Evolutionary conservation across 2,329 filamentous ascomycete genomes (phyloP).

Genomic region (Aspergillus carbonarius): DNA sequence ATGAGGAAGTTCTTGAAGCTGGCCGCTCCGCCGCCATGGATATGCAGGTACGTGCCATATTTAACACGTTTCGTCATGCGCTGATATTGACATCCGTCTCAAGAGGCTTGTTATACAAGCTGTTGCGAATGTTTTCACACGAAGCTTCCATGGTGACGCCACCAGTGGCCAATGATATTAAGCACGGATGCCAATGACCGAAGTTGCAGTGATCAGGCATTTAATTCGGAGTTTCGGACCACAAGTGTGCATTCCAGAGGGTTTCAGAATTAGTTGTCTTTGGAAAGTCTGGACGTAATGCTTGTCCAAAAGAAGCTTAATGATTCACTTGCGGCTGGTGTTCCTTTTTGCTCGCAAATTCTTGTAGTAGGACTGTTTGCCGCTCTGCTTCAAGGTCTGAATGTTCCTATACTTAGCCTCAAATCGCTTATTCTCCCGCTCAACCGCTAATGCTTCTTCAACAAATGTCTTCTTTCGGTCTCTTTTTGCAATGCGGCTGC

Average conservation of each 20-base stretch:
- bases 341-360: constrained; percentile 64
- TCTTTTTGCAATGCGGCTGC: constrained; percentile 75
- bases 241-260: neutral
- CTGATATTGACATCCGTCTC: constrained; percentile 19
- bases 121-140: constrained; percentile 31
- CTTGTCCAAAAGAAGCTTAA: neutral
- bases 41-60: constrained; percentile 54
- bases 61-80: neutral
- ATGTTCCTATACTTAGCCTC: constrained; percentile 85
- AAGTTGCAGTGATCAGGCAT: no score
- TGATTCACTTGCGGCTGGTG: constrained; percentile 25
- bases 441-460: constrained; percentile 74
- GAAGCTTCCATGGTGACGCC: neutral
- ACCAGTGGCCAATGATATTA: neutral
- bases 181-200: neutral
- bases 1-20: constrained; percentile 65
- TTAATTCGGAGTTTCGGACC: neutral
- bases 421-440: constrained; percentile 68
- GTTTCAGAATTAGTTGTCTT: neutral
- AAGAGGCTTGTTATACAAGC: constrained; percentile 40
- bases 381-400: constrained; percentile 76
- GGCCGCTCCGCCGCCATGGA: constrained; percentile 60
- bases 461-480: constrained; percentile 84
- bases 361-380: constrained; percentile 88
- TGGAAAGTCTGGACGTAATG: neutral